phyloP scores from a whole-genome alignment of 805 yeast genomes.

The Middelhovenomyces tepae region DNA sequence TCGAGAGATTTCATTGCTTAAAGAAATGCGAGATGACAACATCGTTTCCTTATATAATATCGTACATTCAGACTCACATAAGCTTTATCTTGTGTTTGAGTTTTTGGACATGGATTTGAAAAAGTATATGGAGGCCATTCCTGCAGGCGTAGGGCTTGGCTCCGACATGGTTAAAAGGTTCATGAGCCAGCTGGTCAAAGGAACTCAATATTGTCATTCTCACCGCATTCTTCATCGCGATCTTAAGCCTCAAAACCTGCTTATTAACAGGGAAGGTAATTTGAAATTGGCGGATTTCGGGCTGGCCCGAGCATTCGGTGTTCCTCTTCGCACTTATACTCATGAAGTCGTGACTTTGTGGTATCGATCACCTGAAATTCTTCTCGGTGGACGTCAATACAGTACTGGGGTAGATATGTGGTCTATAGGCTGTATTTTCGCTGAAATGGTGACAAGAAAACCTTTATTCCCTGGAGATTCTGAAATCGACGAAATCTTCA shows the following conservation, averaged over 20 bases:
- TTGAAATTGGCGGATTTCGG: conserved; percentile 90
- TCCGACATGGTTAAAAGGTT: conserved; percentile 85
- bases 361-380: conserved; percentile 95
- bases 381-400: conserved; percentile 93
- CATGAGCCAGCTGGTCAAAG: conserved; percentile 84
- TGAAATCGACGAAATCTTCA: conserved; percentile 92
- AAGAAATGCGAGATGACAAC: conserved; percentile 89
- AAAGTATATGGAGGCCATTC: conserved; percentile 93
- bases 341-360: conserved; percentile 97
- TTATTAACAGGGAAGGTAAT: conserved; percentile 92
- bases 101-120: conserved; percentile 89
- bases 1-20: conserved; percentile 86
- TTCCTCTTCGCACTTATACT: conserved; percentile 91
- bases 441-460: conserved; percentile 93
- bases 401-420: conserved; percentile 98
- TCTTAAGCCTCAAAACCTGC: conserved; percentile 89
- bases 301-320: conserved; percentile 94
- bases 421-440: conserved; percentile 97
- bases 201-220: conserved; percentile 87
- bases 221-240: conserved; percentile 94
- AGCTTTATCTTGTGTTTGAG: conserved; percentile 87
- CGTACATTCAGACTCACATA: conserved; percentile 89
- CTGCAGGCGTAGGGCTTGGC: conserved; percentile 84
- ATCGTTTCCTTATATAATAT: conserved; percentile 88
- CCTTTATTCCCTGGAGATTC: conserved; percentile 97